Evolutionary conservation across 176 grass and related monocot species (phyloP).

Genomic region (Oryza glaberrima): DNA sequence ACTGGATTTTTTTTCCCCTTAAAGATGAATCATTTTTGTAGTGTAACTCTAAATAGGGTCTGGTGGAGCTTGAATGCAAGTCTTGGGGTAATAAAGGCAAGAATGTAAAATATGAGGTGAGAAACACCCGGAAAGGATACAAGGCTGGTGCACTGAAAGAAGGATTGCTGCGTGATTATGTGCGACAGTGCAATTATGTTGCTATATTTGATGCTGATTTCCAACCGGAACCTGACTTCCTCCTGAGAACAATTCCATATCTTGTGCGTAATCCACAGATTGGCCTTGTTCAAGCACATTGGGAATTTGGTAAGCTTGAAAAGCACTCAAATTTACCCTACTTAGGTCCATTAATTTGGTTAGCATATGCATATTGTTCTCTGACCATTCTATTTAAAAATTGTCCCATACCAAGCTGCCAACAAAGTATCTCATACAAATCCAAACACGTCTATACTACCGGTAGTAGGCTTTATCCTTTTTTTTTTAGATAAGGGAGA

Average conservation of each 20-base stretch:
- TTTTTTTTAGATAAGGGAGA: not conserved
- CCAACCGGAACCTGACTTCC: slow-evolving; percentile 89
- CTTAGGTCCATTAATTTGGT: slow-evolving; percentile 10
- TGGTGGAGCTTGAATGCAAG: slow-evolving; percentile 87
- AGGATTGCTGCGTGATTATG: slow-evolving; percentile 78
- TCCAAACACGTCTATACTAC: not conserved
- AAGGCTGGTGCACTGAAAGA: slow-evolving; percentile 94
- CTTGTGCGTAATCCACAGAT: slow-evolving; percentile 64
- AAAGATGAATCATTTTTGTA: slow-evolving; percentile 14
- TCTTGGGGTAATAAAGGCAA: slow-evolving; percentile 90
- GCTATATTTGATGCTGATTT: slow-evolving; percentile 97
- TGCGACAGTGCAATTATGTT: slow-evolving; percentile 82
- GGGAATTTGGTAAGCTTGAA: slow-evolving; percentile 85
- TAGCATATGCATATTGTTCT: not conserved
- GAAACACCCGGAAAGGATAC: slow-evolving; percentile 83
- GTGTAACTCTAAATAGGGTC: slow-evolving; percentile 50
- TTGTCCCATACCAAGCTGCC: not conserved
- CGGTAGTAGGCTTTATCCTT: slow-evolving; percentile 37
- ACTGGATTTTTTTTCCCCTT: not conserved
- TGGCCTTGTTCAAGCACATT: slow-evolving; percentile 90
- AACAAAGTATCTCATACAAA: not conserved
- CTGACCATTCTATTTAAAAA: not conserved
- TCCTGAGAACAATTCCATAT: slow-evolving; percentile 75
- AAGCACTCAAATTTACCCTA: slow-evolving; percentile 10
- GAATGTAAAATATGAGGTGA: slow-evolving; percentile 81